A percentile compares a stretch with the other conserved stretches of the same genome.
phyloP scores from a whole-genome alignment of 495 filamentous ascomycete genomes.

The Thozetella sp. region DNA sequence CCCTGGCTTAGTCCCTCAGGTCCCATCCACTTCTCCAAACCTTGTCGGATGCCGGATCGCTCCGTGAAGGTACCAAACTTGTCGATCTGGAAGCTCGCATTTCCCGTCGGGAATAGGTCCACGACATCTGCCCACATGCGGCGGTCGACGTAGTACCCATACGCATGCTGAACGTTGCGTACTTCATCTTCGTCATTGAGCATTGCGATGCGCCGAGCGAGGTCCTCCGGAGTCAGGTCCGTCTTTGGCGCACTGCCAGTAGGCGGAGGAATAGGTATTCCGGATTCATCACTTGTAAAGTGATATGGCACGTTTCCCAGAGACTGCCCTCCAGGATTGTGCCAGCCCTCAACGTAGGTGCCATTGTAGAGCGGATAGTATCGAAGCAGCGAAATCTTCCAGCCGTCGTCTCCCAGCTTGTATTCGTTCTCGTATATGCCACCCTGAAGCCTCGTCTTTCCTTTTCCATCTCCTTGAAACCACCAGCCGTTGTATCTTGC shows the following conservation, averaged over 20 bases:
- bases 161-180: constrained; percentile 15
- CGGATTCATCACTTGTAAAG: constrained; percentile 12
- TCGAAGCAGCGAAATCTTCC: constrained; percentile 14
- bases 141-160: constrained; percentile 18
- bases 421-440: constrained; percentile 21
- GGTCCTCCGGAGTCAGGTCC: constrained; percentile 4
- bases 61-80: constrained; percentile 1
- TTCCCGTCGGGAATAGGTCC: constrained; percentile 7
- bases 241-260: neutral
- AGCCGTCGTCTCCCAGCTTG: neutral
- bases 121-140: constrained; percentile 16
- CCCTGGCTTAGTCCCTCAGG: constrained; percentile 10
- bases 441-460: constrained; percentile 12
- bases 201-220: constrained; percentile 10
- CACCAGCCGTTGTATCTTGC: constrained; percentile 9
- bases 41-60: constrained; percentile 2
- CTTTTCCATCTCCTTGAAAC: constrained; percentile 12
- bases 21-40: constrained; percentile 11
- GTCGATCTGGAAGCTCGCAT: constrained; percentile 11
- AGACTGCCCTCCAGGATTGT: constrained; percentile 8
- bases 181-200: constrained; percentile 22
- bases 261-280: constrained; percentile 7
- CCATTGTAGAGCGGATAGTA: constrained; percentile 17
- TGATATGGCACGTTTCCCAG: constrained; percentile 15
- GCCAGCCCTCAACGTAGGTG: constrained; percentile 13